Percentiles rank a stretch among this genome's conserved stretches.
These are phyloP conservation scores for Chalciporus piperatus DNA, from an alignment of 768 basidiomycete genomes.

Conservation along the genomic window DNA sequence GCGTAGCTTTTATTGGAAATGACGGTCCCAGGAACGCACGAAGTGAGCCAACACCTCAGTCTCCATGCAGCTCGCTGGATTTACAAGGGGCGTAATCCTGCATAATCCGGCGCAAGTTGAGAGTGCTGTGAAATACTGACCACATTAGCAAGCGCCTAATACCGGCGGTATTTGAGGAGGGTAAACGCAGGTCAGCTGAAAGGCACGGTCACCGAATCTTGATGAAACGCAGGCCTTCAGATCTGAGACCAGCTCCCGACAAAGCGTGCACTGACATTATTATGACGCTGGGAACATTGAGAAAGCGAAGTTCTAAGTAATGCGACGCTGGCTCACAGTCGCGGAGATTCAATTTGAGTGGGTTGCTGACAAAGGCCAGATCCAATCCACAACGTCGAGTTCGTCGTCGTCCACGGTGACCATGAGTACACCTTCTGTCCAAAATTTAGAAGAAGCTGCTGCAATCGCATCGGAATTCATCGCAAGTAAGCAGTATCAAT, in stretches of 20 bases:
- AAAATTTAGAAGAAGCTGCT: conserved; percentile 48
- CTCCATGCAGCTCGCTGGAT: neutral
- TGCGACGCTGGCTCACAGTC: conserved; percentile 17
- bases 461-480: conserved; percentile 48
- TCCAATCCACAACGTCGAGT: neutral
- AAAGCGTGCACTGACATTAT: conserved; percentile 4
- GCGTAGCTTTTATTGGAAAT: neutral
- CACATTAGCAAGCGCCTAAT: conserved; percentile 3
- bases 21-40: neutral
- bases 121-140: neutral
- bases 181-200: neutral
- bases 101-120: too few species aligned
- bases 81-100: neutral
- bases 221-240: neutral
- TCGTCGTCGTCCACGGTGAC: neutral
- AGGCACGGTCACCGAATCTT: neutral
- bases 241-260: neutral
- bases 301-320: too few species aligned
- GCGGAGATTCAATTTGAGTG: conserved; percentile 20
- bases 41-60: neutral
- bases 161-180: neutral
- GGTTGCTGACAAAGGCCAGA: conserved; percentile 14
- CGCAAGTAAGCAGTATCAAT: conserved; percentile 35
- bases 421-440: conserved; percentile 34
- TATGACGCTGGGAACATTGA: conserved; percentile 2